Evolutionary conservation across 1,284 basidiomycete species (phyloP).

Genomic region (Leccinum colubrinum): DNA sequence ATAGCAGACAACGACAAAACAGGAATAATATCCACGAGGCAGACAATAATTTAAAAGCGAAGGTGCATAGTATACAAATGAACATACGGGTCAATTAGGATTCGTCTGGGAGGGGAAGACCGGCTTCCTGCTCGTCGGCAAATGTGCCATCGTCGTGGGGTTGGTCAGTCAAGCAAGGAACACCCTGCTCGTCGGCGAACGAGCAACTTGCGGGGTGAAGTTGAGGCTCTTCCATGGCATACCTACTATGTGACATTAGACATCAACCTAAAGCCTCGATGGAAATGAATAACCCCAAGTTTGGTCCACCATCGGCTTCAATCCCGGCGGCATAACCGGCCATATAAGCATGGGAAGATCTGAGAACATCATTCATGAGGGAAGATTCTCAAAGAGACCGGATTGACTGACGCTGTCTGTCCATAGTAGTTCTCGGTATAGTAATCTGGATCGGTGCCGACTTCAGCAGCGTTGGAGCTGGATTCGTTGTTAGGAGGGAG

Average conservation of each 20-base stretch:
- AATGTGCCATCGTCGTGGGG: neutral
- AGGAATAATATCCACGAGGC: neutral
- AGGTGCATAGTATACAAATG: constrained; percentile 3
- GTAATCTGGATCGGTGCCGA: constrained; percentile 1
- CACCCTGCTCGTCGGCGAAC: constrained; percentile 6
- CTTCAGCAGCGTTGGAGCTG: constrained; percentile 14
- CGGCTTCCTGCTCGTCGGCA: constrained; percentile 4
- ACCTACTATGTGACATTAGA: constrained; percentile 22
- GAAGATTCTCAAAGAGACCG: neutral
- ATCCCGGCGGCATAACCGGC: constrained; percentile 1
- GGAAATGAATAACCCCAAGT: constrained; percentile 19
- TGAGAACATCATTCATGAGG: constrained; percentile 10
- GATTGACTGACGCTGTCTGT: constrained; percentile 16
- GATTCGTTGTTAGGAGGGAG: neutral
- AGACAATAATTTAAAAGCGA: constrained; percentile 2
- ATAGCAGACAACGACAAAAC: constrained; percentile 2
- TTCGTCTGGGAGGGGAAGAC: constrained; percentile 2
- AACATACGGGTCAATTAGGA: constrained; percentile 3
- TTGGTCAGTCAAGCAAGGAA: neutral
- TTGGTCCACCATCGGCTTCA: constrained; percentile 1
- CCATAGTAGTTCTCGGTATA: constrained; percentile 9
- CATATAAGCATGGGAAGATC: constrained; percentile 8
- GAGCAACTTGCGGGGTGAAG: neutral
- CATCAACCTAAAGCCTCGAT: constrained; percentile 4
- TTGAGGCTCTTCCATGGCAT: constrained; percentile 3